A percentile compares a stretch with the other conserved stretches of the same genome.
Evolutionary conservation across 1,284 basidiomycete species (phyloP).

Genomic region (Butyriboletus regius): DNA sequence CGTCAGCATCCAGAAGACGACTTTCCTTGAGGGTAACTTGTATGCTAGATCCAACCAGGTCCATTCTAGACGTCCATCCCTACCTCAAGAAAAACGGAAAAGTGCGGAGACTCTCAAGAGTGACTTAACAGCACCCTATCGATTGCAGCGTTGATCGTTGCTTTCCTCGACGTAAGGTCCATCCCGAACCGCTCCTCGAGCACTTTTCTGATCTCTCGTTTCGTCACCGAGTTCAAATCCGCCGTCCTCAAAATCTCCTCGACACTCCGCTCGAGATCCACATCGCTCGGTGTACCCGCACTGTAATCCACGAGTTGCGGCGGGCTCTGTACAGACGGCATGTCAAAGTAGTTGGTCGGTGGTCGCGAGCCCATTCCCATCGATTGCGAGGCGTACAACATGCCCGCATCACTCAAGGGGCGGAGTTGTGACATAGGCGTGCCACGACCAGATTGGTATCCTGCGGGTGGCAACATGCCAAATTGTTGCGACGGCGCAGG

Average conservation of each 20-base stretch:
- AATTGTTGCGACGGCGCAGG: conserved; percentile 58
- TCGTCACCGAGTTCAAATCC: conserved; percentile 82
- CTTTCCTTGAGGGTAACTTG: conserved; percentile 12
- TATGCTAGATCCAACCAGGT: conserved; percentile 21
- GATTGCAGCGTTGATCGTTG: conserved; percentile 63
- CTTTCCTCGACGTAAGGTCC: conserved; percentile 61
- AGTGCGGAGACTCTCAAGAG: conserved; percentile 7
- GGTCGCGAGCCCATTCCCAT: conserved; percentile 59
- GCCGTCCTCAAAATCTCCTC: conserved; percentile 65
- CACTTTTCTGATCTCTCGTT: conserved; percentile 76
- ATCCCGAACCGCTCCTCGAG: conserved; percentile 73
- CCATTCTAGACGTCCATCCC: conserved; percentile 13
- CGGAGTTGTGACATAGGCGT: conserved; percentile 49
- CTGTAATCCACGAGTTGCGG: conserved; percentile 43
- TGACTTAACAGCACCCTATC: conserved; percentile 50
- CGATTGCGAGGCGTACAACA: conserved; percentile 52
- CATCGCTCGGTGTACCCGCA: conserved; percentile 50
- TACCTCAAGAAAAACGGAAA: not conserved
- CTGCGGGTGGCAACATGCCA: conserved; percentile 53
- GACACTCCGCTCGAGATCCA: conserved; percentile 67
- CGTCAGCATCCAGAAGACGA: conserved; percentile 13
- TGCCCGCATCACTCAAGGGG: conserved; percentile 35
- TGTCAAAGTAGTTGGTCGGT: conserved; percentile 66
- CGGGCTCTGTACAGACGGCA: conserved; percentile 49
- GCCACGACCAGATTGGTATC: conserved; percentile 70